Base-by-base conservation (phyloP, 306 rosid genomes). In the Pueraria montana region DNA sequence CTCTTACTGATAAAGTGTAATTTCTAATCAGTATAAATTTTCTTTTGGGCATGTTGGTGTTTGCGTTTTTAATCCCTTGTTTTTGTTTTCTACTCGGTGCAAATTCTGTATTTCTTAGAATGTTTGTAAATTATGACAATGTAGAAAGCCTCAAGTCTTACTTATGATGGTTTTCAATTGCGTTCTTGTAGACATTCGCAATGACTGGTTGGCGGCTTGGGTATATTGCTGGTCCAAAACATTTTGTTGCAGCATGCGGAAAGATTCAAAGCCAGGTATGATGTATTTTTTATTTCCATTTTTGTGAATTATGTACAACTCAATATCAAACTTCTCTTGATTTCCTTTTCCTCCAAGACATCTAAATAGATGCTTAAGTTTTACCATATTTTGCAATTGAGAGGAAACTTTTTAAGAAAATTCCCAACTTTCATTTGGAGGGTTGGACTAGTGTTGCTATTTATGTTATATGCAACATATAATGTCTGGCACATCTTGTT, bases 161-260 rank as follows among this genome's bases (percentile, higher is more conserved):
- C 42, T 42, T 75, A 53, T 83, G 85, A 87, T 40, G 83, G 34
- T 76, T 78, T 76, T 64, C 82, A 78, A 27, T 12, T 85, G 74
- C 56, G 49, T 82, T 61, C 40, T 27, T 86, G 86, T 73, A 92
- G 98, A 87, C 97, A 69, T 94, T 94, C 85, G 98, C 97, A 71
- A 94, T 94, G 98, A 94, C 98, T 69, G 98, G 98, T 79, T 94
- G 97, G 98, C 90, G 98, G 26, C 92, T 91, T 71, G 94, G 97
- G 73, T 93, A 93, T 83, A 5, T 93, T 68, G 97, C 95, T 56
- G 94, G 95, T 58, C 92, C 97, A 48, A 93, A 91, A 71, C 95
- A 93, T 81, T 91, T 90, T 78, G 85, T 91, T 45, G 42, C 88
- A 7, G 95, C 97, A 13, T 93, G 95, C 68, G 88, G 84, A 79